These are phyloP conservation scores for Loxodes magnus DNA, from an alignment of 73 alveolate species.

Conservation along the genomic window DNA sequence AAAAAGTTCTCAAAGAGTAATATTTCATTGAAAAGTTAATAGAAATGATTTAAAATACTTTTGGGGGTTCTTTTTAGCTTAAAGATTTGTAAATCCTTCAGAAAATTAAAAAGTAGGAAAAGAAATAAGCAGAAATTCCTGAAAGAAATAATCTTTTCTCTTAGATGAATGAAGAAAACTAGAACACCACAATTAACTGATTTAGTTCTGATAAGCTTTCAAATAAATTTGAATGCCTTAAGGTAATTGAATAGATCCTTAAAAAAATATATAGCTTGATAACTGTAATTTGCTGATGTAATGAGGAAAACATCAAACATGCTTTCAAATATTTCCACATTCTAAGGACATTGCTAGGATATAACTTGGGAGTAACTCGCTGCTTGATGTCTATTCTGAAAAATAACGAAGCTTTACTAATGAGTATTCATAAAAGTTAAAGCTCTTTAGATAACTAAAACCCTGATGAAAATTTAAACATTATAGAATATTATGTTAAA, in stretches of 20 bases:
- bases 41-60: not conserved
- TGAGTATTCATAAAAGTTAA: not conserved
- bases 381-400: not conserved
- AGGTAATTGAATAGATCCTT: not conserved
- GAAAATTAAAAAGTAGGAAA: no score
- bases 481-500: no score
- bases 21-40: not conserved
- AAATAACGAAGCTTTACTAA: not conserved
- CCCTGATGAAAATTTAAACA: no score
- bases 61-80: conserved; percentile 1
- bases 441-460: no score
- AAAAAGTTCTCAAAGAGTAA: conserved; percentile 6
- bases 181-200: no score
- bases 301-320: not conserved
- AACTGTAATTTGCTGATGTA: not conserved
- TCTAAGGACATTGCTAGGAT: not conserved
- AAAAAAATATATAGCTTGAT: not conserved
- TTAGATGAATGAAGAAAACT: no score
- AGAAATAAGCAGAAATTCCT: no score
- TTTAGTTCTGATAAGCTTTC: no score
- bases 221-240: no score
- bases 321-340: conserved; percentile 1
- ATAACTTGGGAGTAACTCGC: conserved; percentile 10
- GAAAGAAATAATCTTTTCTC: no score
- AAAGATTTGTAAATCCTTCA: no score